Evolutionary conservation across 805 yeast species (phyloP).

Genomic region (Ascoidea asiatica): DNA sequence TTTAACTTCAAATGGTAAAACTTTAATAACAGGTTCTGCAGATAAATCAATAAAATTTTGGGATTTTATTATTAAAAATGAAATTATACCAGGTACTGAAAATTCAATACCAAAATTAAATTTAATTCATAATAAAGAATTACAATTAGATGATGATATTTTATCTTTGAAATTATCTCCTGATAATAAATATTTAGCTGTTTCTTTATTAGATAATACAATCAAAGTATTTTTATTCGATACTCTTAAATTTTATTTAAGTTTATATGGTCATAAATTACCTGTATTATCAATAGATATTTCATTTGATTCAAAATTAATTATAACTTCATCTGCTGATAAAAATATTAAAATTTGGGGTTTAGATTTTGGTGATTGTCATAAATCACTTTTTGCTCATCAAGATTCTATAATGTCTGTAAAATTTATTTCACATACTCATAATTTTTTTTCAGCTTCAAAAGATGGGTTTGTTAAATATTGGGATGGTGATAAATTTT

Average conservation of each 20-base stretch:
- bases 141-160: conserved; percentile 81
- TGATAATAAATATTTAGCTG: conserved; percentile 63
- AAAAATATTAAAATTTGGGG: conserved; percentile 98
- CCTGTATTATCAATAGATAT: conserved; percentile 92
- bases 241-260: conserved; percentile 73
- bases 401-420: conserved; percentile 92
- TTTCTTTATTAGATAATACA: conserved; percentile 83
- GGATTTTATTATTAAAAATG: conserved; percentile 62
- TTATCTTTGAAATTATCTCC: conserved; percentile 70
- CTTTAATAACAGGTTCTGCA: conserved; percentile 84
- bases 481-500: conserved; percentile 98
- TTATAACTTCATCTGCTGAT: conserved; percentile 92
- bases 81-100: conserved; percentile 56
- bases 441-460: conserved; percentile 79
- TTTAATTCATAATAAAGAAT: conserved; percentile 60
- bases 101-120: conserved; percentile 36
- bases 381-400: conserved; percentile 90
- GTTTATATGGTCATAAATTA: conserved; percentile 89
- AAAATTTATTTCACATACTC: conserved; percentile 69
- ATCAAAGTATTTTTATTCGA: conserved; percentile 88
- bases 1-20: conserved; percentile 71
- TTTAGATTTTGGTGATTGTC: conserved; percentile 97
- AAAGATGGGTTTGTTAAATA: conserved; percentile 85
- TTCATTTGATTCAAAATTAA: conserved; percentile 73
- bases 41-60: conserved; percentile 86